These are phyloP conservation scores for Monosporozyma servazzii DNA, from an alignment of 805 yeast genomes.

Conservation along the genomic window DNA sequence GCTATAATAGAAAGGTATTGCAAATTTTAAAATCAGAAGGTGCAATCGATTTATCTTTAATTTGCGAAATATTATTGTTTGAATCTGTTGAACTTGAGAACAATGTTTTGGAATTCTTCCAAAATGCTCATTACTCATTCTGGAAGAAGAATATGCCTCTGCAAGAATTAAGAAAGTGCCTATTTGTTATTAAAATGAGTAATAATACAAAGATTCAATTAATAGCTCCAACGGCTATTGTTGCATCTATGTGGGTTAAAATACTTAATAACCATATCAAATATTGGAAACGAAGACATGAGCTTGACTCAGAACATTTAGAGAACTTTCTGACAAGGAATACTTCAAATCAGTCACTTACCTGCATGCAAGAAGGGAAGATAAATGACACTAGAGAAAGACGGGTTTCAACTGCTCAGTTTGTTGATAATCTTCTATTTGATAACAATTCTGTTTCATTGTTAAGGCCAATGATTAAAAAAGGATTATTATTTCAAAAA, in stretches of 20 bases:
- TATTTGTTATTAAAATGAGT: slow-evolving; percentile 42
- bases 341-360: slow-evolving; percentile 37
- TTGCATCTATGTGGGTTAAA: slow-evolving; percentile 60
- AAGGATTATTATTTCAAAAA: slow-evolving; percentile 65
- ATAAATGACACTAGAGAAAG: slow-evolving; percentile 38
- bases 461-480: slow-evolving; percentile 48
- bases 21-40: slow-evolving; percentile 51
- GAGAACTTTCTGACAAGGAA: slow-evolving; percentile 37
- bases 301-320: slow-evolving; percentile 34
- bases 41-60: slow-evolving; percentile 48
- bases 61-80: slow-evolving; percentile 35
- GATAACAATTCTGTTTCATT: slow-evolving; percentile 51
- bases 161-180: slow-evolving; percentile 34
- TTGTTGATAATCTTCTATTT: slow-evolving; percentile 44
- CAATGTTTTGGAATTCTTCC: background rate
- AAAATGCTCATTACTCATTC: slow-evolving; percentile 5
- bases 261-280: slow-evolving; percentile 35
- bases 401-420: slow-evolving; percentile 46
- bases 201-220: slow-evolving; percentile 42
- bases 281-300: slow-evolving; percentile 52
- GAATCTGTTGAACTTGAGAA: slow-evolving; percentile 17
- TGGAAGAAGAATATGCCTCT: slow-evolving; percentile 14
- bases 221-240: slow-evolving; percentile 42
- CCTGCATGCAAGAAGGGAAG: slow-evolving; percentile 49
- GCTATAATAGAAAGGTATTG: slow-evolving; percentile 51